Conservation (phyloP, 371 early-diverging fungal species). For the Neoconidiobolus thromboides region DNA sequence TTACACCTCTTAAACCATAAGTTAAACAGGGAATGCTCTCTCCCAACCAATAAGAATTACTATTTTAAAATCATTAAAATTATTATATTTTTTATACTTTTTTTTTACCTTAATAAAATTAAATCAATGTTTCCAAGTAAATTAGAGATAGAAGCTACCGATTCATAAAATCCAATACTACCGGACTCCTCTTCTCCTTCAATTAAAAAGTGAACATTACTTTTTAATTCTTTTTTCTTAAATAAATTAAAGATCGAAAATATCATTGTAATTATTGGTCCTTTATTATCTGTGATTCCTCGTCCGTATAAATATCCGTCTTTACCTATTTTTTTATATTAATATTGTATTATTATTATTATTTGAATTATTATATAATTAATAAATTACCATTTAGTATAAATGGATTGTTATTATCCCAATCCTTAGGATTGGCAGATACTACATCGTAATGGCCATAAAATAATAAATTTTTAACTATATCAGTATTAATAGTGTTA, state of each 20-base stretch:
- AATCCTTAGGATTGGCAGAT: slow-evolving; percentile 35
- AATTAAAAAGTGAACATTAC: slow-evolving; percentile 57
- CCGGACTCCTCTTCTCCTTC: slow-evolving; percentile 77
- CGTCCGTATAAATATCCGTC: slow-evolving; percentile 63
- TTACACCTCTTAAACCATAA: slow-evolving; percentile 84
- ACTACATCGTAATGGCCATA: slow-evolving; percentile 81
- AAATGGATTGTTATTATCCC: slow-evolving; percentile 25
- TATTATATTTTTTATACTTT: not conserved
- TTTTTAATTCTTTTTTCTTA: slow-evolving; percentile 31
- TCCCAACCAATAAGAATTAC: slow-evolving; percentile 72
- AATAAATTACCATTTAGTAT: slow-evolving; percentile 8
- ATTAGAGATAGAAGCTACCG: slow-evolving; percentile 29
- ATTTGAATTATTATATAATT: not conserved
- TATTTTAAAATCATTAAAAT: not conserved
- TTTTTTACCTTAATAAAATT: slow-evolving; percentile 35
- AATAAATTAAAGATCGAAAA: slow-evolving; percentile 56
- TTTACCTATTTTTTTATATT: slow-evolving; percentile 15
- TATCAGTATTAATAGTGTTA: not conserved
- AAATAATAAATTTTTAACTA: slow-evolving; percentile 28
- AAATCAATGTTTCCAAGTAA: slow-evolving; percentile 44
- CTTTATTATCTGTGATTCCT: slow-evolving; percentile 69
- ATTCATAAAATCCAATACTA: slow-evolving; percentile 42
- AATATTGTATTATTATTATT: not conserved
- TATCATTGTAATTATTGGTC: slow-evolving; percentile 53
- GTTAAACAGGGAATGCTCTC: slow-evolving; percentile 90